Evolutionary conservation across 257 asterid species (phyloP), one percentile per base, ranked within the genome.

Genomic region (Nemophila menziesii): DNA sequence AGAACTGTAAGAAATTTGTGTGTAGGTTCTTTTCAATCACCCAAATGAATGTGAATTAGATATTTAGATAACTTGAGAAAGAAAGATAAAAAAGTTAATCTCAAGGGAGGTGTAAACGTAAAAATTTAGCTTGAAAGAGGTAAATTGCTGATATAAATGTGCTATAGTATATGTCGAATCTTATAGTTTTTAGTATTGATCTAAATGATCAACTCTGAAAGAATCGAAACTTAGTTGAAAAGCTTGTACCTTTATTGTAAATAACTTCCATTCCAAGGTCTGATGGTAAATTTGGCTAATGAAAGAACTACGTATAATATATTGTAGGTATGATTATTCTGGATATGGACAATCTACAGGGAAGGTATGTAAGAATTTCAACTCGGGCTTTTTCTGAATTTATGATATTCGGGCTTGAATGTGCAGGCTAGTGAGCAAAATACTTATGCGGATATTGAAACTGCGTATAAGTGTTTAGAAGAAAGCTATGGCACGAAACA

Each of bases 291-390:
- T 15, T 29, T 12, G 20, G 3, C 39, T 11, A 37, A 13, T 22
- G 11, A 15, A 47, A 39, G 38, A 39, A 26, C 55, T 27, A 22
- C 5, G 50, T 22, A 20, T 43, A 17, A 44, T 51, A n/a, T n/a
- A 53, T 46, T 68, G 68, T 73, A 86, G 97, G 68, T 86, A 82
- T 16, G 97, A 86, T 57, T 86, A 86, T 64, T 82, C 97, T 46
- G 97, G 97, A 15, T 86, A 86, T 51, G 97, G 97, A 20, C 97
- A 69, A 57, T 86, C 97, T 43, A 63, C 94, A n/a, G 94, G 94
- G 50, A 86, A 82, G 94, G 97, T 86, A 18, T 11, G 62, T 43
- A 24, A 11, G 22, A 39, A 16, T 14, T 36, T 60, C 5, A 34
- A 27, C 8, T 9, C 15, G 43, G 9, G 57, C 39, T 16, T 29